These are phyloP conservation scores for Suillus tomentosus DNA, from an alignment of 768 basidiomycete genomes.

Conservation along the genomic window DNA sequence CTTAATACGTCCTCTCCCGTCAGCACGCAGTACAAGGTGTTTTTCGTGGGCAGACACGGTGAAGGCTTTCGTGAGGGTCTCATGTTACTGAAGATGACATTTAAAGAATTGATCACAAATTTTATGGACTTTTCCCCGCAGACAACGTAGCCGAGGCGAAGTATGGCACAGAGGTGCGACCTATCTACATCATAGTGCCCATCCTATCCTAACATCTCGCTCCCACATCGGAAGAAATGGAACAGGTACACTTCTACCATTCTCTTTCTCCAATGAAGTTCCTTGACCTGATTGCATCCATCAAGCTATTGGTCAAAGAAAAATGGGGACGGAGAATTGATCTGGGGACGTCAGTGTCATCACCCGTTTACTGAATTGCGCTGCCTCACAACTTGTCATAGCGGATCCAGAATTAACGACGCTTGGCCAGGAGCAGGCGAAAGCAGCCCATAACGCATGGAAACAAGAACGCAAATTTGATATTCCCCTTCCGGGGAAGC, in stretches of 20 bases:
- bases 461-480: slow-evolving; percentile 39
- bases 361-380: not conserved
- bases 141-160: slow-evolving; percentile 72
- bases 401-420: slow-evolving; percentile 69
- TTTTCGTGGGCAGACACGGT: slow-evolving; percentile 71
- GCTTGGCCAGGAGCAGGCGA: slow-evolving; percentile 59
- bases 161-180: slow-evolving; percentile 53
- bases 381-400: slow-evolving; percentile 24
- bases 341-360: slow-evolving; percentile 69
- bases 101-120: slow-evolving; percentile 43
- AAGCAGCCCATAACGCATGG: slow-evolving; percentile 48
- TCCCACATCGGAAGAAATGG: slow-evolving; percentile 47
- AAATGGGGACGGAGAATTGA: slow-evolving; percentile 62
- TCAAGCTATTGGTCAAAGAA: slow-evolving; percentile 63
- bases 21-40: slow-evolving; percentile 56
- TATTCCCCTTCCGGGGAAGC: slow-evolving; percentile 54
- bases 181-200: too few species aligned
- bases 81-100: slow-evolving; percentile 50
- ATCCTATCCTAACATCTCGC: not conserved
- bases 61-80: slow-evolving; percentile 66
- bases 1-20: slow-evolving; percentile 46
- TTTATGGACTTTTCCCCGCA: slow-evolving; percentile 46
- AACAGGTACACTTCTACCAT: slow-evolving; percentile 45
- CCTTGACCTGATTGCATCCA: not conserved
- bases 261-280: not conserved